A percentile compares a stretch with the other conserved stretches of the same genome.
phyloP scores from a whole-genome alignment of 306 rosid species.

The Cyclanthera cordifolia region DNA sequence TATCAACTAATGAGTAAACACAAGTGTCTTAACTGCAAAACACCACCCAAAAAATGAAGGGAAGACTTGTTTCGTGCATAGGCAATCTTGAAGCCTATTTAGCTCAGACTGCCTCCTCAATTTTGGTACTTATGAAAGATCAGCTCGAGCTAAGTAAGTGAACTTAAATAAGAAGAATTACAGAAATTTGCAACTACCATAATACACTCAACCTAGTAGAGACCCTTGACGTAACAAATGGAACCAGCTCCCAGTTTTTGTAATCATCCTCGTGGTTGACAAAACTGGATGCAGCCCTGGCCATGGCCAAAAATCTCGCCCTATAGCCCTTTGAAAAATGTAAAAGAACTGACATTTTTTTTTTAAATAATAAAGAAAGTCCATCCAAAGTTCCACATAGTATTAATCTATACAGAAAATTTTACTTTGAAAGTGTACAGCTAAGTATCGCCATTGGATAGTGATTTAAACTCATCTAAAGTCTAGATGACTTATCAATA shows the following conservation, averaged over 20 bases:
- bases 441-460: not conserved
- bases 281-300: not conserved
- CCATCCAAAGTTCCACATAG: not conserved
- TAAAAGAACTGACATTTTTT: not conserved
- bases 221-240: not conserved
- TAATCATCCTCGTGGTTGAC: not conserved
- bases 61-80: not conserved
- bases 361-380: not conserved
- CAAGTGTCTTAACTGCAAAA: too few species aligned
- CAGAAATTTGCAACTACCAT: not conserved
- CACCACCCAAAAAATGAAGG: not conserved
- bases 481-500: not conserved
- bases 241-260: not conserved
- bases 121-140: not conserved
- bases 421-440: not conserved
- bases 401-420: not conserved
- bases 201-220: not conserved
- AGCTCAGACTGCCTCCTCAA: not conserved
- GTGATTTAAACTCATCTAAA: not conserved
- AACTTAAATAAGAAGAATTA: not conserved
- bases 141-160: not conserved
- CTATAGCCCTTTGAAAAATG: not conserved
- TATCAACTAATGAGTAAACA: not conserved
- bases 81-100: not conserved
- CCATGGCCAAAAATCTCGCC: not conserved